Conservation (phyloP, 2,329 filamentous ascomycete species). For the Gnomoniopsis sp. region DNA sequence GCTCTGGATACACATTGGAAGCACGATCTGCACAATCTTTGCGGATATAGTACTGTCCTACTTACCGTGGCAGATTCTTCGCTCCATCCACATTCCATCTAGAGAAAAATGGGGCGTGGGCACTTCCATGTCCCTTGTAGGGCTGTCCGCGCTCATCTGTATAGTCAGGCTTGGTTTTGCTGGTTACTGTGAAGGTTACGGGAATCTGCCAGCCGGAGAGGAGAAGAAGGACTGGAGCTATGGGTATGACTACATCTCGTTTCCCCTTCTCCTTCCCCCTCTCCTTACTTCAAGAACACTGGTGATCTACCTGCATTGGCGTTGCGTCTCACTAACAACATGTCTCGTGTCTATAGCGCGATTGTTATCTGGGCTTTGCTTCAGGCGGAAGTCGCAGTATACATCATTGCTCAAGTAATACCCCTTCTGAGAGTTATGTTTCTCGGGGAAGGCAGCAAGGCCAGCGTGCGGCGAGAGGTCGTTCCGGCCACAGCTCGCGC, state of each 20-base stretch:
- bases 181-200: not conserved
- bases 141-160: not conserved
- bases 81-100: not conserved
- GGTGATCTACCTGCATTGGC: not conserved
- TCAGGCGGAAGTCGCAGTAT: constrained; percentile 1
- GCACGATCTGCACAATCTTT: not conserved
- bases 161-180: not conserved
- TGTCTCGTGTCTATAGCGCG: not conserved
- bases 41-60: not conserved
- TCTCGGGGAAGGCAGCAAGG: not conserved
- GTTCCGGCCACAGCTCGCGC: too few species aligned
- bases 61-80: constrained; percentile 6
- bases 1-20: constrained; percentile 7
- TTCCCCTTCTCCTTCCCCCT: not conserved
- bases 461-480: not conserved
- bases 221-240: too few species aligned
- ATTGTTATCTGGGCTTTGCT: not conserved
- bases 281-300: not conserved
- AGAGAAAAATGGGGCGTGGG: constrained; percentile 6
- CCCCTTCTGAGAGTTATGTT: constrained; percentile 1
- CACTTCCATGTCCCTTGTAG: constrained; percentile 2
- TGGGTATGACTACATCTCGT: too few species aligned
- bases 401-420: constrained; percentile 3
- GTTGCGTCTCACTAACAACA: not conserved
- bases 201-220: too few species aligned